Base-by-base conservation (phyloP, 208 protist genomes). In the Wallacemonas sp. region DNA sequence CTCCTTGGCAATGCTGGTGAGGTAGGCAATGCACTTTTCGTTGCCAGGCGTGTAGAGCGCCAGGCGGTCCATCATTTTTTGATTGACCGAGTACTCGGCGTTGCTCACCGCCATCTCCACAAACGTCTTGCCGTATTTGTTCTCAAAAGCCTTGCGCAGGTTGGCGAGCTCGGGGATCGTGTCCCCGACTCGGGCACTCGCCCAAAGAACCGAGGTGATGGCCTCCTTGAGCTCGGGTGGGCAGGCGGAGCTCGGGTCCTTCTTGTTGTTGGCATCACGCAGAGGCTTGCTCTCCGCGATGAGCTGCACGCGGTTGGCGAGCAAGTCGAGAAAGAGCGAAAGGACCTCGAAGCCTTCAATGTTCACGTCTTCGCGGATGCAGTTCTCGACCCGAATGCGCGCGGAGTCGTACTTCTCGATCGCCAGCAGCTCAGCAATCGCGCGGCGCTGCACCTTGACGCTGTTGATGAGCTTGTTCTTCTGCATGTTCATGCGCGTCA, bases 361-460 rank as follows among this genome's bases (percentile, higher is more conserved):
- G 46, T 77, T 89, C 28, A 93, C 79, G 62, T 96, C 91, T 41
- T 97, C 90, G 32, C 93, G 86, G 20, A 97, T 89, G 29, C 77
- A 88, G 59, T 79, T 81, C 76, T 97, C 93, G 1, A 96, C 90
- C 10, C 79, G 81, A 44, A 98, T 93, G 52, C 90, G 90, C 7
- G 94, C 94, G 0, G 83, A 86, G 61, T 98, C 94, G 57, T 96
- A 94, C 78, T 98, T 98, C 45, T 87, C 84, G 29, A 88, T 70
- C 2, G 84, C 81, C 20, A 98, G 81, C 23, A 97, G 77, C 67
- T 93, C 84, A 1, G 92, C 94, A 28, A 98, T 77, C 45, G 81
- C 70, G 41, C 87, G 78, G 11, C 89, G 73, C 69, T 95, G 86
- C 44, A 81, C 79, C 76, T 95, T 96, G n/a, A 96, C 84, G 67